phyloP scores from a whole-genome alignment of 257 asterid species.

The Solanum etuberosum region DNA sequence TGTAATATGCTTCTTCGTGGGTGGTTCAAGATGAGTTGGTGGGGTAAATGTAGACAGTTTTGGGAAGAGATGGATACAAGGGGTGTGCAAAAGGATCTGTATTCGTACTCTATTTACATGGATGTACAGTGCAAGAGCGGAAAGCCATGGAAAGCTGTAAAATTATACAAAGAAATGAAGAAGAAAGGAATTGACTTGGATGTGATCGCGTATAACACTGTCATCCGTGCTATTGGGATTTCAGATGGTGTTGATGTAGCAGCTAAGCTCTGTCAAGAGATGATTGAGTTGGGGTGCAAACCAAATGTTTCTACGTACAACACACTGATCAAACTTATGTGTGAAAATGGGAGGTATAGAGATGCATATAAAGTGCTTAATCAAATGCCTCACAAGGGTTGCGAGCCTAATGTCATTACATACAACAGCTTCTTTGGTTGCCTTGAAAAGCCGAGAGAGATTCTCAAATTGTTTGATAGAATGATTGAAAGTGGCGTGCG shows the following conservation, averaged over 20 bases:
- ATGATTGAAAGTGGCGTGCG: conserved; percentile 65
- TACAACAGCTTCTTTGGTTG: conserved; percentile 61
- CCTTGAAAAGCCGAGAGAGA: conserved; percentile 74
- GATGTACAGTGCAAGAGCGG: conserved; percentile 77
- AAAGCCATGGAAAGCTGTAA: conserved; percentile 83
- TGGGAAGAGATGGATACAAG: conserved; percentile 90
- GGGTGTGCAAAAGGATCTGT: conserved; percentile 62
- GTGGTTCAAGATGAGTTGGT: conserved; percentile 76
- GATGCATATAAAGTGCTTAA: conserved; percentile 55
- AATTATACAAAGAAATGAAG: conserved; percentile 76
- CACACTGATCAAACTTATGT: conserved; percentile 64
- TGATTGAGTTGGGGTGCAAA: conserved; percentile 57
- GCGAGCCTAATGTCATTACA: conserved; percentile 52
- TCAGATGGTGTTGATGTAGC: conserved; percentile 75
- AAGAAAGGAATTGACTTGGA: conserved; percentile 58
- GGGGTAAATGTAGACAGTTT: conserved; percentile 73
- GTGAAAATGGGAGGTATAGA: conserved; percentile 66
- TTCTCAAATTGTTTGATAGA: conserved; percentile 55
- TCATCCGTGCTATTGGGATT: conserved; percentile 64
- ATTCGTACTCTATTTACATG: conserved; percentile 80
- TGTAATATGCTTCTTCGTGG: conserved; percentile 78
- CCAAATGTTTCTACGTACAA: conserved; percentile 70
- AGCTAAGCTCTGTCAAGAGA: conserved; percentile 54
- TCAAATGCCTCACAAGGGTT: conserved; percentile 53
- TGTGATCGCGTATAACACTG: conserved; percentile 72